phyloP scores from a whole-genome alignment of 306 rosid genomes.

The Argentina anserina region DNA sequence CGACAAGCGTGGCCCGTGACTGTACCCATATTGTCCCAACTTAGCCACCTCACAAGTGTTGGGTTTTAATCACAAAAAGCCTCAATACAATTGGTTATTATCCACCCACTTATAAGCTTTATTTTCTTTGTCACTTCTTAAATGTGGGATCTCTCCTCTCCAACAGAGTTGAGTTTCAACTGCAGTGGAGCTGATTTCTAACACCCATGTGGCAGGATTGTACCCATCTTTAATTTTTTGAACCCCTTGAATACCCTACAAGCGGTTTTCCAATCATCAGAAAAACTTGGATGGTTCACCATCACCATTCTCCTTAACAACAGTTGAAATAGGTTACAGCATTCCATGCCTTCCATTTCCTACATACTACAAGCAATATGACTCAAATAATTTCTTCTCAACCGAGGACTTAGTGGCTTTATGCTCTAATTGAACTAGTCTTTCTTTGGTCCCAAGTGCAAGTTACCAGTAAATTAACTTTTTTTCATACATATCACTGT shows the following conservation, averaged over 20 bases:
- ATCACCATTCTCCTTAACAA: neutral
- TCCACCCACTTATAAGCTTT: too few relatives aligned
- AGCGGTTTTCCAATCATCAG: neutral
- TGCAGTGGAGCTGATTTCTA: conserved; percentile 21
- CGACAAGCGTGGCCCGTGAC: too few relatives aligned
- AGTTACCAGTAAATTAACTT: neutral
- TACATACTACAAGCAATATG: neutral
- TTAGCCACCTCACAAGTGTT: too few relatives aligned
- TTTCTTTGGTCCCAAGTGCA: neutral
- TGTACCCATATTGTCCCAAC: too few relatives aligned
- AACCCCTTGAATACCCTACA: conserved; percentile 20
- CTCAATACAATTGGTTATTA: too few relatives aligned
- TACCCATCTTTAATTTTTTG: conserved; percentile 27
- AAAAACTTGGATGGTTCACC: neutral
- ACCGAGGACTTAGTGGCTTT: neutral
- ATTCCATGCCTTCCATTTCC: neutral
- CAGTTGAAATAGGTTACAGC: neutral
- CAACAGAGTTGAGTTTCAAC: conserved; percentile 23
- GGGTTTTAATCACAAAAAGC: too few relatives aligned
- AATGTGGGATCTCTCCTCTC: too few relatives aligned
- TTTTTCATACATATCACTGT: neutral
- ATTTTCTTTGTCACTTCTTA: too few relatives aligned
- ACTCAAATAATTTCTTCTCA: neutral
- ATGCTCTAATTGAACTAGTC: neutral
- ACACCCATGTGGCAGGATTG: conserved; percentile 38